These are phyloP conservation scores for Crataegus laevigata DNA, from an alignment of 306 rosid genomes.

Conservation along the genomic window DNA sequence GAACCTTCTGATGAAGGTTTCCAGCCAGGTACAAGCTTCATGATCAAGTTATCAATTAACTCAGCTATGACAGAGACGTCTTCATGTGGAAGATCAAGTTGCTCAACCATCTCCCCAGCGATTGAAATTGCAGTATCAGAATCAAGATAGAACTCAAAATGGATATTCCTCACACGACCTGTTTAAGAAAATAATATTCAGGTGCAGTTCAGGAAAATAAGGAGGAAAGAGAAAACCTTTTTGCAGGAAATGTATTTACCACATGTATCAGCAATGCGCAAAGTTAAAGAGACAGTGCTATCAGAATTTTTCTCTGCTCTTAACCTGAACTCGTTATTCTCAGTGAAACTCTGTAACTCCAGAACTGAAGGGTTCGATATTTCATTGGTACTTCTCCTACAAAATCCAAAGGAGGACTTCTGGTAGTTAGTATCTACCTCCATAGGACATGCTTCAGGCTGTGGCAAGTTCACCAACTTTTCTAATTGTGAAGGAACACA, in stretches of 20 bases:
- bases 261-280: slow-evolving; percentile 46
- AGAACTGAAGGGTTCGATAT: slow-evolving; percentile 28
- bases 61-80: slow-evolving; percentile 57
- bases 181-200: slow-evolving; percentile 13
- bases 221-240: not conserved
- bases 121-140: slow-evolving; percentile 70
- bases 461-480: slow-evolving; percentile 24
- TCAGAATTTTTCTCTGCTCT: slow-evolving; percentile 52
- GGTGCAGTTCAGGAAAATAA: not conserved
- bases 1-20: slow-evolving; percentile 31
- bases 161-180: slow-evolving; percentile 72
- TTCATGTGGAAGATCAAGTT: slow-evolving; percentile 51
- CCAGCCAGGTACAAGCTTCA: slow-evolving; percentile 50
- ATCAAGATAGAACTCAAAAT: slow-evolving; percentile 64
- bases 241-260: slow-evolving; percentile 38
- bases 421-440: slow-evolving; percentile 47
- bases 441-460: slow-evolving; percentile 41
- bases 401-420: slow-evolving; percentile 32
- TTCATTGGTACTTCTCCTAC: slow-evolving; percentile 22
- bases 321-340: slow-evolving; percentile 48
- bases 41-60: slow-evolving; percentile 50
- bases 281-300: slow-evolving; percentile 37
- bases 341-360: slow-evolving; percentile 36
- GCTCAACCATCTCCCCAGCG: slow-evolving; percentile 91
- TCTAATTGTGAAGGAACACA: slow-evolving; percentile 10